These are phyloP conservation scores for Neofusicoccum umdonicola DNA, from an alignment of 2,329 filamentous ascomycete species.

Conservation along the genomic window DNA sequence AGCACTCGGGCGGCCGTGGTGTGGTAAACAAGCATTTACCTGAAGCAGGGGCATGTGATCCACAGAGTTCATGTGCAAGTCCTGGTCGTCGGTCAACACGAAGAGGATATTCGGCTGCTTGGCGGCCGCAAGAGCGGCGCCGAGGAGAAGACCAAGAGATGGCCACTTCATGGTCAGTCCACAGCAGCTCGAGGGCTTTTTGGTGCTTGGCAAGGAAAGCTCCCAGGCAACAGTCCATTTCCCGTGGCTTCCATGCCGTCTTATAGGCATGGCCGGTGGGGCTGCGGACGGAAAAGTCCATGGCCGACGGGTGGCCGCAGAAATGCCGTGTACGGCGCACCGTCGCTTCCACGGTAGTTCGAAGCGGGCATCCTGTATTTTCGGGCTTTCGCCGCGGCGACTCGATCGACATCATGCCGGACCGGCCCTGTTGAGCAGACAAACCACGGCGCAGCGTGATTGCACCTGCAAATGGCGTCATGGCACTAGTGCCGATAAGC, in stretches of 20 bases:
- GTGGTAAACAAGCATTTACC: background rate
- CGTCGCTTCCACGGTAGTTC: background rate
- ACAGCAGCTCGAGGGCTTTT: background rate
- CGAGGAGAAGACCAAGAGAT: background rate
- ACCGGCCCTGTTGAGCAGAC: background rate
- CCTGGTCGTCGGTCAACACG: constrained; percentile 68
- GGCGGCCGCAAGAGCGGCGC: constrained; percentile 12
- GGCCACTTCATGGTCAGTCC: background rate
- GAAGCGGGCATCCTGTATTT: background rate
- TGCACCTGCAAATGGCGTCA: background rate
- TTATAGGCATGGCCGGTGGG: background rate
- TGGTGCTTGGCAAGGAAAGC: background rate
- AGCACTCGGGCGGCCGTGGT: no score
- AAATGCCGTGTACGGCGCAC: background rate
- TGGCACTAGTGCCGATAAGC: background rate
- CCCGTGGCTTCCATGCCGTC: background rate
- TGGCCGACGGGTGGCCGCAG: background rate
- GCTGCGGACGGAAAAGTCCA: background rate
- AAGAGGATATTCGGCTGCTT: constrained; percentile 58
- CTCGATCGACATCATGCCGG: background rate
- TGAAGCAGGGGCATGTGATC: constrained; percentile 59
- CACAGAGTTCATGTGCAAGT: constrained; percentile 60
- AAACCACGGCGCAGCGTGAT: background rate
- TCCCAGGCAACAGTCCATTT: background rate
- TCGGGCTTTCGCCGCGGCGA: background rate